Evolutionary conservation across 2,329 filamentous ascomycete genomes (phyloP).

Genomic region (Penicillium sp.): DNA sequence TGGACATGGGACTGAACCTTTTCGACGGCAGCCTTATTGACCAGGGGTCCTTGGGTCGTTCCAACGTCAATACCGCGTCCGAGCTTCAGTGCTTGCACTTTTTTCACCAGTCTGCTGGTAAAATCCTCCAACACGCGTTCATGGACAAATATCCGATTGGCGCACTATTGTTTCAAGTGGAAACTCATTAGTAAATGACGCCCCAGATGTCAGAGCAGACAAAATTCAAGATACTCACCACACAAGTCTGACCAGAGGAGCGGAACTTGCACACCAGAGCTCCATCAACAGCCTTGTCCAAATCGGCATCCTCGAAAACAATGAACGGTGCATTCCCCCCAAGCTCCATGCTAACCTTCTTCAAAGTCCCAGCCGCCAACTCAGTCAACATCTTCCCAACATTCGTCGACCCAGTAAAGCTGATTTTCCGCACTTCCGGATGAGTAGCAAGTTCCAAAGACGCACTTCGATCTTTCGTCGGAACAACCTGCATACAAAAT

Average conservation of each 20-base stretch:
- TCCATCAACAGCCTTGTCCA: slow-evolving; percentile 2
- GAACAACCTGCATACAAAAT: slow-evolving; percentile 22
- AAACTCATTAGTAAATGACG: too few relatives aligned
- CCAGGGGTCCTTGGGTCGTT: slow-evolving; percentile 8
- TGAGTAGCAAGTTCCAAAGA: slow-evolving; percentile 2
- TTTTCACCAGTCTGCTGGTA: not conserved
- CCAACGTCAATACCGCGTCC: slow-evolving; percentile 4
- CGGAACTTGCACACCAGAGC: slow-evolving; percentile 7
- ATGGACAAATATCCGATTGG: slow-evolving; percentile 1
- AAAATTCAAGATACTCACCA: too few relatives aligned
- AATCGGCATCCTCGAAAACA: slow-evolving; percentile 5
- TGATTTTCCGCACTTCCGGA: slow-evolving; percentile 20
- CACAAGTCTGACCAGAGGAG: slow-evolving; percentile 14
- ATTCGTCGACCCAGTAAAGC: slow-evolving; percentile 16
- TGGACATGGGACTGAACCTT: slow-evolving; percentile 3
- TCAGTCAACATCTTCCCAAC: slow-evolving; percentile 23
- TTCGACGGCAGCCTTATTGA: slow-evolving; percentile 5
- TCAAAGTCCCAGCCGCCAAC: slow-evolving; percentile 36
- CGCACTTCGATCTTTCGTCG: slow-evolving; percentile 25
- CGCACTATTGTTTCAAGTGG: too few relatives aligned
- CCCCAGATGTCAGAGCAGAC: too few relatives aligned
- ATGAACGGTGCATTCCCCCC: slow-evolving; percentile 41
- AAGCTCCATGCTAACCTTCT: slow-evolving; percentile 47
- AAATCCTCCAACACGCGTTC: not conserved
- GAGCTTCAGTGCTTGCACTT: not conserved